A percentile compares a stretch with the other conserved stretches of the same genome.
Evolutionary conservation across 2,329 filamentous ascomycete genomes (phyloP).

Genomic region (Neofusicoccum ribis): DNA sequence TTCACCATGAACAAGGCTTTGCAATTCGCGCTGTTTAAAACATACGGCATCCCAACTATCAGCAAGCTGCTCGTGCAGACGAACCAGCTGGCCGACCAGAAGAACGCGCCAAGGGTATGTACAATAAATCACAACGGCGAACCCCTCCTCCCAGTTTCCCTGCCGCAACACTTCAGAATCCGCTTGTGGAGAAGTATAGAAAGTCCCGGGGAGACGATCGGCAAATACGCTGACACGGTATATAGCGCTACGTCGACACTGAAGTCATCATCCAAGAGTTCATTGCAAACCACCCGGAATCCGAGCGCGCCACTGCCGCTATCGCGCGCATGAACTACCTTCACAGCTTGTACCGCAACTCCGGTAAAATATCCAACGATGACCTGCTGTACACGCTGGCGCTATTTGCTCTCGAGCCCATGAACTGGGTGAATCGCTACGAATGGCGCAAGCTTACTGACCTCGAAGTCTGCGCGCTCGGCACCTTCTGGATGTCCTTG

Average conservation of each 20-base stretch:
- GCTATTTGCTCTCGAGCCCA: conserved; percentile 66
- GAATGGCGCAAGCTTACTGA: conserved; percentile 71
- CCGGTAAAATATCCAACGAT: conserved; percentile 60
- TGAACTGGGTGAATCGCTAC: conserved; percentile 62
- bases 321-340: conserved; percentile 66
- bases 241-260: conserved; percentile 35
- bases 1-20: conserved; percentile 52
- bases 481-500: conserved; percentile 69
- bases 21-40: conserved; percentile 58
- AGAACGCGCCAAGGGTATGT: conserved; percentile 25
- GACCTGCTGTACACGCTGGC: conserved; percentile 67
- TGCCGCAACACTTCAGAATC: no score
- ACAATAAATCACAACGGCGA: no score
- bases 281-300: conserved; percentile 27
- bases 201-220: no score
- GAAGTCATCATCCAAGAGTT: conserved; percentile 35
- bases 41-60: conserved; percentile 41
- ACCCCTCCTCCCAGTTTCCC: no score
- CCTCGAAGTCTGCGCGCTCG: conserved; percentile 67
- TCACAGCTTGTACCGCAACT: conserved; percentile 57
- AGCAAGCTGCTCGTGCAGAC: conserved; percentile 37
- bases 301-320: conserved; percentile 42
- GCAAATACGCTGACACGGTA: background rate
- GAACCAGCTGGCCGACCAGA: conserved; percentile 29
- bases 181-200: no score